These are phyloP conservation scores for Crepidotus sp. DNA, from an alignment of 1,284 basidiomycete genomes.

Conservation along the genomic window DNA sequence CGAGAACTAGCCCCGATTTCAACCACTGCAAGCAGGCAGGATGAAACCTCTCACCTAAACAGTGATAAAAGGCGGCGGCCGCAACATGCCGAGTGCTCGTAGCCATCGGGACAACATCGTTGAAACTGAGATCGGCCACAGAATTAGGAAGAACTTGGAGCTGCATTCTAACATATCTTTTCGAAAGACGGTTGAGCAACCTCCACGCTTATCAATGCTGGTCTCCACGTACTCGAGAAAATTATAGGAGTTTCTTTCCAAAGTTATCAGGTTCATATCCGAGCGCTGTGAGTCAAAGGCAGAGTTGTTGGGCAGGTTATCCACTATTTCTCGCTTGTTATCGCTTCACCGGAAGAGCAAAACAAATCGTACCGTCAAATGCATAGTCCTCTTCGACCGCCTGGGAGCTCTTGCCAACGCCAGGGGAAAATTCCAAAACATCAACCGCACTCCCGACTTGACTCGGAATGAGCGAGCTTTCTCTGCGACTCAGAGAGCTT, in stretches of 20 bases:
- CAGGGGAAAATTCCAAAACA: conserved; percentile 42
- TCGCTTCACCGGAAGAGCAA: background rate
- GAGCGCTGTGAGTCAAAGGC: conserved; percentile 41
- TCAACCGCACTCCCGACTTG: conserved; percentile 34
- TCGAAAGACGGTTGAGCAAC: background rate
- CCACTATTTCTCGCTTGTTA: conserved; percentile 8
- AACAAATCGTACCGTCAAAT: conserved; percentile 43
- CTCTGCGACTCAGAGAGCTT: conserved; percentile 41
- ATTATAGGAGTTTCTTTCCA: conserved; percentile 69
- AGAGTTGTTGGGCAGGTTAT: conserved; percentile 24
- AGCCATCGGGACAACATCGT: conserved; percentile 51
- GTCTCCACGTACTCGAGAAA: conserved; percentile 56
- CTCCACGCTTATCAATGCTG: background rate
- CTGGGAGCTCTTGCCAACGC: conserved; percentile 30
- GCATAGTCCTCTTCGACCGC: conserved; percentile 50
- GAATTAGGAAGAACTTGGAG: conserved; percentile 43
- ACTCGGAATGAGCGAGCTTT: conserved; percentile 42
- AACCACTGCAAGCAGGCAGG: background rate
- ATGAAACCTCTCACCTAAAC: conserved; percentile 48
- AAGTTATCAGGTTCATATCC: conserved; percentile 43
- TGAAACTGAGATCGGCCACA: conserved; percentile 46
- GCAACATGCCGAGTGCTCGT: conserved; percentile 69
- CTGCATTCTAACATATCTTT: conserved; percentile 73
- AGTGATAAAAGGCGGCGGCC: conserved; percentile 72
- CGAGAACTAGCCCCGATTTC: conserved; percentile 41